Conservation (phyloP, 768 basidiomycete species). For the Trametes elegans region DNA sequence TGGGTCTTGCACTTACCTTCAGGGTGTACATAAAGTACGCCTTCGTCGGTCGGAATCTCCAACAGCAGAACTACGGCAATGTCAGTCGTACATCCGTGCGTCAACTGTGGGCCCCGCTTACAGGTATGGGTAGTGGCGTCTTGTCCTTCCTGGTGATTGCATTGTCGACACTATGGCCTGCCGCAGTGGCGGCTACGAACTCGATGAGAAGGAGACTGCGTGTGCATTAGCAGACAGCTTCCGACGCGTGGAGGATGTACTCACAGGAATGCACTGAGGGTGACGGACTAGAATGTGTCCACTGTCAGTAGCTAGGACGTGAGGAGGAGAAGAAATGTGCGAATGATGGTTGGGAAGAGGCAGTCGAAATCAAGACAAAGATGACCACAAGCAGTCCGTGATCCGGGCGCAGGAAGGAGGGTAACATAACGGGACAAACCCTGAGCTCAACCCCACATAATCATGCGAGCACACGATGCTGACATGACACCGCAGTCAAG, state of each 20-base stretch:
- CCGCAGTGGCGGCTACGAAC: slow-evolving; percentile 72
- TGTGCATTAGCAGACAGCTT: not conserved
- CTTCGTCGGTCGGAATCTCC: slow-evolving; percentile 82
- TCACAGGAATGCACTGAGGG: slow-evolving; percentile 83
- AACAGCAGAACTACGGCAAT: slow-evolving; percentile 65
- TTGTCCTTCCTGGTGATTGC: slow-evolving; percentile 84
- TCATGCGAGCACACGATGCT: too few relatives aligned
- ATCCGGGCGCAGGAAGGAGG: too few relatives aligned
- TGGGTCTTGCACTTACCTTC: slow-evolving; percentile 65
- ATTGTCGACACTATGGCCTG: slow-evolving; percentile 57
- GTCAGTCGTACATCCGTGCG: not conserved
- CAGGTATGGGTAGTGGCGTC: slow-evolving; percentile 63
- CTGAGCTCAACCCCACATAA: too few relatives aligned
- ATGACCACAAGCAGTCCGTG: too few relatives aligned
- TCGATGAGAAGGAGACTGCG: slow-evolving; percentile 76
- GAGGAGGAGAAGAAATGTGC: too few relatives aligned
- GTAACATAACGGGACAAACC: too few relatives aligned
- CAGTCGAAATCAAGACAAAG: too few relatives aligned
- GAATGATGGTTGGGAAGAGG: too few relatives aligned
- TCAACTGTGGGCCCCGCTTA: slow-evolving; percentile 29
- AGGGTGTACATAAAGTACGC: slow-evolving; percentile 88
- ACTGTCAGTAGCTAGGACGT: too few relatives aligned
- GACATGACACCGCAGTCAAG: too few relatives aligned
- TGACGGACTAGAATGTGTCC: slow-evolving; percentile 70
- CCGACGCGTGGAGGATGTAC: slow-evolving; percentile 28